Percentiles rank a stretch among this genome's conserved stretches.
Conservation (phyloP, 345 rosid species). For the Eutrema heterophyllum region DNA sequence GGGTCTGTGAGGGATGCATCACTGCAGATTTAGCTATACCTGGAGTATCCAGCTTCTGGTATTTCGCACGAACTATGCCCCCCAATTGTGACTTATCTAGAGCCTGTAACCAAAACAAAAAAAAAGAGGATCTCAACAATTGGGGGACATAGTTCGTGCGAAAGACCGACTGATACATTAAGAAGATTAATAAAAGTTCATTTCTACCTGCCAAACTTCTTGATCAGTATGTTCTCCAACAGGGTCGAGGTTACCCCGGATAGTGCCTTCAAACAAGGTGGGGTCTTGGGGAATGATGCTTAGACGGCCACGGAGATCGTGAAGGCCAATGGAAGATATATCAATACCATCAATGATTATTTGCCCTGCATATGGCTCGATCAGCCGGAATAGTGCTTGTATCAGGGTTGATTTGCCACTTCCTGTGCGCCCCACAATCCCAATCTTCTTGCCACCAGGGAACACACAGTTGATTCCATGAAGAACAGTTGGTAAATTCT, state of each 20-base stretch:
- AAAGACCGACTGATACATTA: no score
- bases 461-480: constrained; percentile 64
- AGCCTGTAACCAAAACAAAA: background rate
- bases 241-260: background rate
- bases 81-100: background rate
- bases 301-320: background rate
- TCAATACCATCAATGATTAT: constrained; percentile 71
- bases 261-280: background rate
- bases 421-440: constrained; percentile 32
- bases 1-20: no score
- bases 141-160: no score
- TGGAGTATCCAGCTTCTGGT: background rate
- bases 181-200: no score
- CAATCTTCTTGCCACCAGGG: constrained; percentile 84
- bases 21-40: background rate
- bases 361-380: constrained; percentile 64
- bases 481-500: constrained; percentile 75
- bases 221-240: background rate
- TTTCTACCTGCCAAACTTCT: background rate
- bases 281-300: background rate
- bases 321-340: constrained; percentile 19
- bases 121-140: background rate
- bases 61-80: background rate
- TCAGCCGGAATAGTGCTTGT: constrained; percentile 76
- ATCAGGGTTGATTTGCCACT: constrained; percentile 87